These are phyloP conservation scores for Verruconis gallopava DNA, from an alignment of 2,329 filamentous ascomycete species.

Conservation along the genomic window DNA sequence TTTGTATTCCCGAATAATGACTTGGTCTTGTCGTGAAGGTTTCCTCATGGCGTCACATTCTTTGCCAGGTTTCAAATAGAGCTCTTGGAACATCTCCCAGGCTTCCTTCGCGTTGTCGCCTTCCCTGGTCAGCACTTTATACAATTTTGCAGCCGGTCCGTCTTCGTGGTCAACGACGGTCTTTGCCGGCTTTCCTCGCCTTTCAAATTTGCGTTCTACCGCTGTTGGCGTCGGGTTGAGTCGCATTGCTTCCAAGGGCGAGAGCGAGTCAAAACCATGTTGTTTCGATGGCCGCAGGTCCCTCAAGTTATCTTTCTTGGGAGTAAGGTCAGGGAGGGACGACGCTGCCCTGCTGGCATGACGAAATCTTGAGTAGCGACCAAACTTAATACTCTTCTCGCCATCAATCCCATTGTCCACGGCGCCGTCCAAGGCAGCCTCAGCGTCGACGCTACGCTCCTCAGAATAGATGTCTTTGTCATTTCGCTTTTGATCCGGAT, in stretches of 20 bases:
- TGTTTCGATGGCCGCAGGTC: not conserved
- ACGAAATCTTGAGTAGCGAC: not conserved
- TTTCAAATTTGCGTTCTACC: not conserved
- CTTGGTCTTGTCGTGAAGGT: constrained; percentile 15
- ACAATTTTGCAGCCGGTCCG: not conserved
- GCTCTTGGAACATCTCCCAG: constrained; percentile 19
- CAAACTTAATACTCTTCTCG: not conserved
- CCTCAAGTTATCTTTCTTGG: not conserved
- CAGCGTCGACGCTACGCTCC: too few relatives aligned
- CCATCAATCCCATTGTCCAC: not conserved
- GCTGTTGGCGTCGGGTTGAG: not conserved
- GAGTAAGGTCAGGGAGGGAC: not conserved
- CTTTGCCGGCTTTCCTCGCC: not conserved
- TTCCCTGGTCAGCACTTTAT: constrained; percentile 2
- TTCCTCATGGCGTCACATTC: constrained; percentile 19
- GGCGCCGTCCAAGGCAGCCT: too few relatives aligned
- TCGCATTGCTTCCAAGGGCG: not conserved
- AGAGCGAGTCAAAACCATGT: not conserved
- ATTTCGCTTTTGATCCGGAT: too few relatives aligned
- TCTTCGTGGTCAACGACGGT: not conserved
- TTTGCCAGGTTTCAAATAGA: constrained; percentile 16
- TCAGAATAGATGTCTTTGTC: too few relatives aligned
- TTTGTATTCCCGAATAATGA: constrained; percentile 13
- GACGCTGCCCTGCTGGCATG: not conserved
- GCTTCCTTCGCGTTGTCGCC: constrained; percentile 13